phyloP scores from a whole-genome alignment of 192 early-diverging fungal genomes.

The Backusella psychrophila region DNA sequence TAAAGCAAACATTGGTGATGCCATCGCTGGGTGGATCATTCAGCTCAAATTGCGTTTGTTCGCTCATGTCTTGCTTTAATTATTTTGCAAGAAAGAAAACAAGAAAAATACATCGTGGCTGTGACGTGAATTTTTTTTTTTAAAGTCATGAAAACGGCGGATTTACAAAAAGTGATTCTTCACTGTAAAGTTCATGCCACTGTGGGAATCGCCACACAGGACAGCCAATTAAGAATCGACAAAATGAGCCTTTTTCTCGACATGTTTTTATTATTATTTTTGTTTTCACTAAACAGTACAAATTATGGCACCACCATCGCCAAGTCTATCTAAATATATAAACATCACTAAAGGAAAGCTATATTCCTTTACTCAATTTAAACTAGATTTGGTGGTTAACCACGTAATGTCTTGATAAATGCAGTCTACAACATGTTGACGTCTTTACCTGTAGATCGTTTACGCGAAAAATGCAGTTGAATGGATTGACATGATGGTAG shows the following conservation, averaged over 20 bases:
- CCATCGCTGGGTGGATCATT: conserved; percentile 81
- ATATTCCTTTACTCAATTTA: not conserved
- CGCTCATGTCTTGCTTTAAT: not conserved
- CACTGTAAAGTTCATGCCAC: too few species aligned
- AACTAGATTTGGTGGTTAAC: not conserved
- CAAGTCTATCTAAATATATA: not conserved
- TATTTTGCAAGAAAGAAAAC: not conserved
- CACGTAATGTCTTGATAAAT: not conserved
- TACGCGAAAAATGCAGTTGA: not conserved
- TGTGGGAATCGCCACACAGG: too few species aligned
- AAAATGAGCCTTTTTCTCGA: too few species aligned
- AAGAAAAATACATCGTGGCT: not conserved
- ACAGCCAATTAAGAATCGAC: too few species aligned
- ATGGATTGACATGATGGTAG: not conserved
- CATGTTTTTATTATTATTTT: not conserved
- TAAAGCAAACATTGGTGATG: conserved; percentile 75
- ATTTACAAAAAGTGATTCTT: too few species aligned
- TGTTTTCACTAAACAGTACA: not conserved
- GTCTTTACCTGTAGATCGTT: not conserved
- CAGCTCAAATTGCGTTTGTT: conserved; percentile 62
- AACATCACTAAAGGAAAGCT: not conserved
- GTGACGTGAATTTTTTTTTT: too few species aligned
- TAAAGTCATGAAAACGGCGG: too few species aligned
- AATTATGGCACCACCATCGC: not conserved
- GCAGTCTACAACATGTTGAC: not conserved